Conservation (phyloP, 2,329 filamentous ascomycete species). For the Pestalotiopsis sp. region DNA sequence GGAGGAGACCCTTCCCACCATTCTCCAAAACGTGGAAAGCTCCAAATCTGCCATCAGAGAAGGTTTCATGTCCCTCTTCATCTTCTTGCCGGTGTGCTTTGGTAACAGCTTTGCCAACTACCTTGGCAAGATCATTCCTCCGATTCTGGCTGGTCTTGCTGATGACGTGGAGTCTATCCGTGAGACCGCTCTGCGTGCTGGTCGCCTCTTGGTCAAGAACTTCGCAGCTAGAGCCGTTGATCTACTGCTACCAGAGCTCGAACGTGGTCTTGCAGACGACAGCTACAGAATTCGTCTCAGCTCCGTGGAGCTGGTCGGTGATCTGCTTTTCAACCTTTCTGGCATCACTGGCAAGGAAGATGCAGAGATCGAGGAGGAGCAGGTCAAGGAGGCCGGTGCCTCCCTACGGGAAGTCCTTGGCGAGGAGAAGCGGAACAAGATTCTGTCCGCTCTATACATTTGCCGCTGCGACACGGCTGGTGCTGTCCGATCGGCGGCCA, state of each 20-base stretch:
- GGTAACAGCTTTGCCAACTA: constrained; percentile 98
- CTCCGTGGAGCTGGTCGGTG: constrained; percentile 95
- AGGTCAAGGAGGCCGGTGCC: constrained; percentile 80
- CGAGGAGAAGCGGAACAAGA: constrained; percentile 94
- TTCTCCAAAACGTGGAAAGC: constrained; percentile 93
- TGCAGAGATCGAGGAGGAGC: constrained; percentile 74
- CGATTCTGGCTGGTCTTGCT: constrained; percentile 89
- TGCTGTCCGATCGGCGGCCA: constrained; percentile 83
- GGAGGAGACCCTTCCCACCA: constrained; percentile 94
- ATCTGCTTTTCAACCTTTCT: constrained; percentile 95
- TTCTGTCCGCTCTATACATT: constrained; percentile 95
- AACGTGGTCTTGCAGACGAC: constrained; percentile 95
- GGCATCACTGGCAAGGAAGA: constrained; percentile 82
- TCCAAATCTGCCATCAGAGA: constrained; percentile 88
- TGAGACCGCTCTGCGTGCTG: constrained; percentile 92
- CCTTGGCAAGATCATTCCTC: constrained; percentile 90
- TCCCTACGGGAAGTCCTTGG: constrained; percentile 94
- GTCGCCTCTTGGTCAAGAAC: constrained; percentile 94
- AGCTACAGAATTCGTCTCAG: constrained; percentile 97
- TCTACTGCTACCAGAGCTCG: constrained; percentile 87
- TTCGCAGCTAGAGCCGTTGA: constrained; percentile 95
- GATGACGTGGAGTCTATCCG: constrained; percentile 96
- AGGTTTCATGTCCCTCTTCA: constrained; percentile 99
- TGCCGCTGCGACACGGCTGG: constrained; percentile 96
- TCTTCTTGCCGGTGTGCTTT: constrained; percentile 98